phyloP scores from a whole-genome alignment of 371 early-diverging fungal species.

The Chytridium lagenaria region DNA sequence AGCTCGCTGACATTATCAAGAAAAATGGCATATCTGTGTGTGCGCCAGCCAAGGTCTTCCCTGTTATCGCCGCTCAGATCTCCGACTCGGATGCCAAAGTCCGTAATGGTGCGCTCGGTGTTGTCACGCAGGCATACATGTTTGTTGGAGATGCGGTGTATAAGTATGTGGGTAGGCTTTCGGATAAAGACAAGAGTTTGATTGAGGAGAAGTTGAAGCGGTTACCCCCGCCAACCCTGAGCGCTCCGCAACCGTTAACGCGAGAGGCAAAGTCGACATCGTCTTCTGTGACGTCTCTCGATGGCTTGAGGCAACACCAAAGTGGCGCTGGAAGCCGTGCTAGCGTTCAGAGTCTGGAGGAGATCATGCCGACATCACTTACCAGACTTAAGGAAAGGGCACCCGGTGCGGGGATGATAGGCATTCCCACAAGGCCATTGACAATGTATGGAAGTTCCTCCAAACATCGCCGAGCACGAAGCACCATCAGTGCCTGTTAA shows the following conservation, averaged over 20 bases:
- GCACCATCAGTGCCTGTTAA: constrained; percentile 8
- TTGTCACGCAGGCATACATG: constrained; percentile 74
- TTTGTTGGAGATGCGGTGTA: constrained; percentile 75
- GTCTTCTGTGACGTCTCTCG: constrained; percentile 22
- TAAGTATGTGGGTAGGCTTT: constrained; percentile 72
- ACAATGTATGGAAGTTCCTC: neutral
- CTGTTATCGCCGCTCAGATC: constrained; percentile 75
- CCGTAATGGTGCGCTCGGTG: constrained; percentile 76
- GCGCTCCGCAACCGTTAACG: constrained; percentile 13
- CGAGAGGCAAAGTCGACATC: too few relatives aligned
- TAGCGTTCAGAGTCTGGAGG: neutral
- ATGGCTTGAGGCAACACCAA: neutral
- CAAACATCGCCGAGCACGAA: constrained; percentile 1
- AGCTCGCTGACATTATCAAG: constrained; percentile 74
- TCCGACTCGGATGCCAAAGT: constrained; percentile 84
- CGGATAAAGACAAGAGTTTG: constrained; percentile 81
- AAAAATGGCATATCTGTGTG: constrained; percentile 76
- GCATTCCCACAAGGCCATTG: constrained; percentile 20
- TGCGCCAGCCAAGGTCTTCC: constrained; percentile 70
- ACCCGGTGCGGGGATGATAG: constrained; percentile 22
- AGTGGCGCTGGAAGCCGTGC: neutral
- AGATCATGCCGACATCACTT: constrained; percentile 10
- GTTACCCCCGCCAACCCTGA: constrained; percentile 42
- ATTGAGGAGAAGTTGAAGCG: constrained; percentile 79
- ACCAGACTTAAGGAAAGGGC: neutral